Base-by-base conservation (phyloP, 768 basidiomycete species). In the Mrakia frigida region DNA sequence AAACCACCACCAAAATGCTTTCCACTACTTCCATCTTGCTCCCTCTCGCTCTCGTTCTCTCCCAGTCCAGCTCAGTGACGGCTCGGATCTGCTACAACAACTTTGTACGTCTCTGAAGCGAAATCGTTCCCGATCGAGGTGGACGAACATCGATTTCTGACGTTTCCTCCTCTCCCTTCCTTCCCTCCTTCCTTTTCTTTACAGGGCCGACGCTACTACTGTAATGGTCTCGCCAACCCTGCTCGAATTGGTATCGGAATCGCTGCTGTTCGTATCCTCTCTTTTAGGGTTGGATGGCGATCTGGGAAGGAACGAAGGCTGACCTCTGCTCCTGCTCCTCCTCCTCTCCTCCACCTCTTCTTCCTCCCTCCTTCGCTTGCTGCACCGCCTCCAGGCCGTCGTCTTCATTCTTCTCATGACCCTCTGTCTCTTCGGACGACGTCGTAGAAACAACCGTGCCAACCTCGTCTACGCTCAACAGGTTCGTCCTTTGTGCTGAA, bases 191-290 rank as follows among this genome's bases (percentile, higher is more conserved):
- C 39, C 53, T 35, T 50, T 16, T 6, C n/a, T 5, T 6, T 28
- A 6, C 70, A 71, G 70, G 50, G 50, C 52, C 71, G 46, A 33
- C 80, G 80, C 52, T 80, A 80, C 59, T 80, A 81, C 73, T 77
- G 76, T 39, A 72, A 69, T 59, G 82, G 82, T 0, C 70, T 83
- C 0, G 37, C 69, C 6, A 79, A 81, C 72, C 81, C 81, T 18
- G 81, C 82, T 11, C 70, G 83, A 28, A 78, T 80, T 28, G 83
- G 82, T 74, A 82, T 83, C 73, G 83, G 82, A 73, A 73, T 82
- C 28, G 83, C 81, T 7, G 80, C 74, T 21, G 81, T 70, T 61
- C 25, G 25, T 31, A 31, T 70, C 46, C 18, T 71, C 70, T 13
- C 31, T 18, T 14, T 50, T 21, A 0, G n/a, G 3, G 39, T 3